phyloP scores from a whole-genome alignment of 164 flowering plant genomes.

The Nymphaea colorata region DNA sequence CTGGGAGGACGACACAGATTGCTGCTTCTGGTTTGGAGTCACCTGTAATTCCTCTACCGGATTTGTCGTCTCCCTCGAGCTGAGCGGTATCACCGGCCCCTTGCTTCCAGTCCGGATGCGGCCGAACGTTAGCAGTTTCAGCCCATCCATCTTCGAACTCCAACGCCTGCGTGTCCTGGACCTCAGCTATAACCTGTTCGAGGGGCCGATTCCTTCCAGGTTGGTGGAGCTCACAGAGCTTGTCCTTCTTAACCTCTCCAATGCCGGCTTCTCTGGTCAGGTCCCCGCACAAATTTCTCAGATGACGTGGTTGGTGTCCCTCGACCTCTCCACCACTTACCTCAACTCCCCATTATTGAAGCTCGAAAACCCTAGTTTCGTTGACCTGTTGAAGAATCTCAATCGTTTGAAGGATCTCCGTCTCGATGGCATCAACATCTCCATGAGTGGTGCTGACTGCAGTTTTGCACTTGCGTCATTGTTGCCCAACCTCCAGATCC shows the following conservation, averaged over 20 bases:
- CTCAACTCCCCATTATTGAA: background rate
- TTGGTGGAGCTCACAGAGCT: slow-evolving; percentile 9
- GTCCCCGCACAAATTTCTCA: slow-evolving; percentile 12
- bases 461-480: background rate
- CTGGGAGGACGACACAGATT: background rate
- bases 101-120: background rate
- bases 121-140: background rate
- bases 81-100: background rate
- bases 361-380: slow-evolving; percentile 1
- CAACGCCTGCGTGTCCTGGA: slow-evolving; percentile 11
- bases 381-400: slow-evolving; percentile 1
- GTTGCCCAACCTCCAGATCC: slow-evolving; percentile 1
- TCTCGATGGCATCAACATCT: slow-evolving; percentile 6
- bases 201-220: slow-evolving; percentile 12
- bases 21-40: slow-evolving; percentile 2
- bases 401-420: slow-evolving; percentile 4
- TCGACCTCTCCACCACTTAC: slow-evolving; percentile 8
- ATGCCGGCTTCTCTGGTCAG: slow-evolving; percentile 15
- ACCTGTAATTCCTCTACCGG: background rate
- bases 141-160: background rate
- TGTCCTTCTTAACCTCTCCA: slow-evolving; percentile 14
- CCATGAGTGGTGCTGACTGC: background rate
- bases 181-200: slow-evolving; percentile 15
- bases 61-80: slow-evolving; percentile 11
- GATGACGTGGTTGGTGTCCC: slow-evolving; percentile 9